These are phyloP conservation scores for Tetraselmis striata DNA, from an alignment of 139 green algal species.

Conservation along the genomic window DNA sequence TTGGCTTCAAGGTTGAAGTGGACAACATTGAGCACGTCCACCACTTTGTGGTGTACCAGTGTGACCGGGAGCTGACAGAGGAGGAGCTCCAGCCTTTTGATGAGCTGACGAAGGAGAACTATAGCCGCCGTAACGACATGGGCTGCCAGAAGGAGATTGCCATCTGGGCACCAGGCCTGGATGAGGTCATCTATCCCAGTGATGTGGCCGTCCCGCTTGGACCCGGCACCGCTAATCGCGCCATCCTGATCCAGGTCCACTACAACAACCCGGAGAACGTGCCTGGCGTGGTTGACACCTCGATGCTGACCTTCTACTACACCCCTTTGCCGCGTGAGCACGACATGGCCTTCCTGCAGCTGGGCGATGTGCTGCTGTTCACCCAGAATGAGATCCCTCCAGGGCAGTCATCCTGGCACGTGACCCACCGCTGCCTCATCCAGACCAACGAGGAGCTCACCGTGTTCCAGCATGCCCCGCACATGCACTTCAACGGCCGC, in stretches of 20 bases:
- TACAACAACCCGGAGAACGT: slow-evolving; percentile 4
- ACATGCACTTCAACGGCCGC: neutral
- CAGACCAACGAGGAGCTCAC: neutral
- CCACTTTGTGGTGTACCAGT: slow-evolving; percentile 1
- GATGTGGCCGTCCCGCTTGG: neutral
- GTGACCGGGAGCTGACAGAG: neutral
- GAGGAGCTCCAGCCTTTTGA: neutral
- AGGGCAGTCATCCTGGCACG: neutral
- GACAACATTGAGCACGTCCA: neutral
- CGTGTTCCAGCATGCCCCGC: neutral
- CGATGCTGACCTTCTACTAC: neutral
- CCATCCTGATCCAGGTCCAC: neutral
- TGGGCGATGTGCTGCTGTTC: neutral
- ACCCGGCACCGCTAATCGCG: neutral
- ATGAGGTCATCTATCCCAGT: neutral
- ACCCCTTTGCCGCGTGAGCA: neutral
- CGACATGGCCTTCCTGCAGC: slow-evolving; percentile 1
- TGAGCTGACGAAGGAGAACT: neutral
- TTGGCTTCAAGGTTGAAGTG: neutral
- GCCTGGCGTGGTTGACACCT: neutral
- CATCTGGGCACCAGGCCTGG: neutral
- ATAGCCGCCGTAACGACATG: neutral
- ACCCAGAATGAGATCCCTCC: neutral
- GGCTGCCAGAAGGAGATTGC: neutral
- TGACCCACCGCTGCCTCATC: slow-evolving; percentile 2